A percentile compares a stretch with the other conserved stretches of the same genome.
Conservation (phyloP, 1,139 yeast species). For the Starmera stellimalicola region DNA sequence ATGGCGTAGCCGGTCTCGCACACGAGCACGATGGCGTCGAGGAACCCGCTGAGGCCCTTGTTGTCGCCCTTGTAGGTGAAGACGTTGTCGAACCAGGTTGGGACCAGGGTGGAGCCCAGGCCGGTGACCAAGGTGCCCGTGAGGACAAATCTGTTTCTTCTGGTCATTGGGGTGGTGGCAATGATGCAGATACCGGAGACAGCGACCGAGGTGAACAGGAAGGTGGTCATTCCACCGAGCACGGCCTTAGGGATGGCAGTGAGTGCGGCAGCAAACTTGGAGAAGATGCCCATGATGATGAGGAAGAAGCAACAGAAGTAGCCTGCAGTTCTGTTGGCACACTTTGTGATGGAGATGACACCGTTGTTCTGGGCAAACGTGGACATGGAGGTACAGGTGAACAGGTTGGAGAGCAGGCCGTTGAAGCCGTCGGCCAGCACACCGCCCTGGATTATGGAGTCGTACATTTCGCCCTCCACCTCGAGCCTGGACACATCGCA, state of each 20-base stretch:
- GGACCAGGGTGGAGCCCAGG: slow-evolving; percentile 67
- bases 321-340: slow-evolving; percentile 81
- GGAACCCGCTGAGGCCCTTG: slow-evolving; percentile 54
- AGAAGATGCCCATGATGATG: slow-evolving; percentile 73
- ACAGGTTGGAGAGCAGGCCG: slow-evolving; percentile 64
- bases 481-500: slow-evolving; percentile 80
- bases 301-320: slow-evolving; percentile 84
- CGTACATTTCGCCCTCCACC: slow-evolving; percentile 72
- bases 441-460: slow-evolving; percentile 86
- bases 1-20: slow-evolving; percentile 83
- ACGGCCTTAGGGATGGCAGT: slow-evolving; percentile 79
- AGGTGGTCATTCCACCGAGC: slow-evolving; percentile 89
- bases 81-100: slow-evolving; percentile 62
- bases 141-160: slow-evolving; percentile 79
- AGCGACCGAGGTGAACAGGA: slow-evolving; percentile 78
- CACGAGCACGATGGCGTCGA: slow-evolving; percentile 70
- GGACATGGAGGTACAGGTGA: slow-evolving; percentile 75
- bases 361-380: slow-evolving; percentile 94
- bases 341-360: slow-evolving; percentile 82
- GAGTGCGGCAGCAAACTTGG: slow-evolving; percentile 85
- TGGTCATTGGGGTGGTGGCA: slow-evolving; percentile 63
- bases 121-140: slow-evolving; percentile 74
- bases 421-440: slow-evolving; percentile 68
- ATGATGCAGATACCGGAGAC: slow-evolving; percentile 81
- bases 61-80: slow-evolving; percentile 71